Evolutionary conservation across 306 rosid genomes (phyloP).

Genomic region (Trifolium subterraneum): DNA sequence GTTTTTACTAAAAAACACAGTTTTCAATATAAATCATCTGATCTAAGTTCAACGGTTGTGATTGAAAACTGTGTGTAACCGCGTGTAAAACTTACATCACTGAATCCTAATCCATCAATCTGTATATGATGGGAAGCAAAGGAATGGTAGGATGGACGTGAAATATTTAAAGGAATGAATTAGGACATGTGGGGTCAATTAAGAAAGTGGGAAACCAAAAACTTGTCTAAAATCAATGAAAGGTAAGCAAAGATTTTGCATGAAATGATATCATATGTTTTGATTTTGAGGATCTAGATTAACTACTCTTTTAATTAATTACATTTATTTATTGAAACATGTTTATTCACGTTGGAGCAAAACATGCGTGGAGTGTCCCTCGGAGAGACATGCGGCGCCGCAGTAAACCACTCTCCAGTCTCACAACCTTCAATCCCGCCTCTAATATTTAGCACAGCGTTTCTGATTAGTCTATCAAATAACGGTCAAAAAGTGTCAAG

Average conservation of each 20-base stretch:
- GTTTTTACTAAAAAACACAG: too few relatives aligned
- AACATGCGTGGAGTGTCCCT: constrained; percentile 42
- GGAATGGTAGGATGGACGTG: background rate
- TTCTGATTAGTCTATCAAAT: constrained; percentile 15
- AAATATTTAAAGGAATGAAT: background rate
- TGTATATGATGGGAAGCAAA: background rate
- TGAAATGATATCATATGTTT: background rate
- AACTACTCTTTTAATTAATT: background rate
- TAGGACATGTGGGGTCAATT: background rate
- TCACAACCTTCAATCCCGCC: constrained; percentile 26
- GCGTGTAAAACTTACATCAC: too few relatives aligned
- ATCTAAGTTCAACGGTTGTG: too few relatives aligned
- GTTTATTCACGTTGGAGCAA: constrained; percentile 40
- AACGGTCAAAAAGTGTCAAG: constrained; percentile 28
- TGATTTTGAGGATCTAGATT: background rate
- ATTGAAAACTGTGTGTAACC: too few relatives aligned
- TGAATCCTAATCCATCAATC: too few relatives aligned
- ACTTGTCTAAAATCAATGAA: constrained; percentile 9
- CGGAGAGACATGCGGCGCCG: constrained; percentile 51
- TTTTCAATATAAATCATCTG: too few relatives aligned
- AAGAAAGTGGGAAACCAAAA: constrained; percentile 34
- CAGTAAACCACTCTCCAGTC: background rate
- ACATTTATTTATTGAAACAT: constrained; percentile 17
- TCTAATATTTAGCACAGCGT: background rate
- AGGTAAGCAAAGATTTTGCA: constrained; percentile 10